Base-by-base conservation (phyloP, 2,329 filamentous ascomycete species). In the Trichoderma koningii region DNA sequence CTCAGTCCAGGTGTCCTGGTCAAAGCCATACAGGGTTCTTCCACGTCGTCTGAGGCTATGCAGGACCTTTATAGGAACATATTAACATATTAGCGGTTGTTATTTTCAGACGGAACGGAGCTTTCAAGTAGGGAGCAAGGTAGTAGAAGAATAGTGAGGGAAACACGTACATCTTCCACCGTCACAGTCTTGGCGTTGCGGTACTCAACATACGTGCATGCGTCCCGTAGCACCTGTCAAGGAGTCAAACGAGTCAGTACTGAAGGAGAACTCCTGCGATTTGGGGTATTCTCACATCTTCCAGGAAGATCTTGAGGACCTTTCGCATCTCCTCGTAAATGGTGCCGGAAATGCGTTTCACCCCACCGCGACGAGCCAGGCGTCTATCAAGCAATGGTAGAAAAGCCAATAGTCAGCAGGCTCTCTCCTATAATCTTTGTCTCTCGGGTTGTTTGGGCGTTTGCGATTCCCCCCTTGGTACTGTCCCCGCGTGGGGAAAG, bases 301-400 rank as follows among this genome's bases (percentile, higher is more conserved):
- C 76, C 69, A 0, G 93, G 75, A 0, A 81, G 78, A 0, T 70
- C 66, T 23, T 81, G 85, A 93, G 60, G 0, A 80, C 85, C 0
- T 4, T 19, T 0, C 91, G 80, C 0, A 82, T 74, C 0, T 90
- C 87, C 0, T 87, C 80, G 70, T 93, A 93, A 3, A 93, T 88
- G 0, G 52, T 68, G 0, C 73, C 83, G 0, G 87, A 88, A 9
- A 93, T 92, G 0, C 90, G 81, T 73, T 93, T 93, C 0, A 94
- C 88, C 0, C 91, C 91, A 1, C 90, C 91, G 7, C 91, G 86
- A 6, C 91, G 85, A 1, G 91, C 91, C 0, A 94, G 76, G 47
- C 90, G 87, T 69, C 89, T 88, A 65, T 3, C 7, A 17, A 66
- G 5, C 7, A 17, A 70, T 55, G 51, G 17, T 51, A 53, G 68